Evolutionary conservation across 2,329 filamentous ascomycete species (phyloP), one percentile per base, ranked within the genome.

Genomic region (Pochonia chlamydosporia): DNA sequence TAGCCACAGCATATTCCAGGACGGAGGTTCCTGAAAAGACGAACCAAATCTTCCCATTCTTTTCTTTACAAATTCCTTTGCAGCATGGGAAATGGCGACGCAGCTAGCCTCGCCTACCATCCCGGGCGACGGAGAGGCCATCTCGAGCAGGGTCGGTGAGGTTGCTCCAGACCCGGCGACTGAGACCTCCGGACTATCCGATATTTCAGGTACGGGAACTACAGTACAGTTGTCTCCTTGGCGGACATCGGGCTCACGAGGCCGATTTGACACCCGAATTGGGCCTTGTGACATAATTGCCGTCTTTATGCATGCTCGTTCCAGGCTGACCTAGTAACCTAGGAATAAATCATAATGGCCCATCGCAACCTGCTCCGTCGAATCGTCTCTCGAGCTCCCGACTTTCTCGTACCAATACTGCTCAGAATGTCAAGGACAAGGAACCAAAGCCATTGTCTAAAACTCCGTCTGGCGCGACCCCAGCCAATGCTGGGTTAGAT

Each of bases 401-500:
- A 46, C 43, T 60, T 21, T 56, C 63, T 59, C 79, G 85, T 55
- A 86, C 83, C 46, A 85, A 81, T 58, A 84, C 82, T 57, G 82
- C 81, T 40, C 64, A 64, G 51, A 59, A 58, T 58, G 57, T 48
- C 48, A 67, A 62, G 47, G 66, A 62, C 26, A 60, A 54, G 46
- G 57, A 67, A 18, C 50, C 47, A 33, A 67, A 61, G 54, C 50
- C 50, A 33, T 45, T 56, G 25, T 53, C 56, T 28, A 63, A 59
- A 53, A 48, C 59, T 16, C 49, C 54, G 41, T 55, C 59, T 9
- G 51, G 59, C 11, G 53, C 54, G 47, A 52, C 57, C 33, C 51
- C 59, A 6, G 40, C 52, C 36, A 57, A 56, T 39, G 52, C 56
- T 45, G 61, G 63, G n/a, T 59, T 69, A 30, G 66, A 69, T 47